phyloP scores from a whole-genome alignment of 2,329 filamentous ascomycete species.

The Lachnellula cervina region DNA sequence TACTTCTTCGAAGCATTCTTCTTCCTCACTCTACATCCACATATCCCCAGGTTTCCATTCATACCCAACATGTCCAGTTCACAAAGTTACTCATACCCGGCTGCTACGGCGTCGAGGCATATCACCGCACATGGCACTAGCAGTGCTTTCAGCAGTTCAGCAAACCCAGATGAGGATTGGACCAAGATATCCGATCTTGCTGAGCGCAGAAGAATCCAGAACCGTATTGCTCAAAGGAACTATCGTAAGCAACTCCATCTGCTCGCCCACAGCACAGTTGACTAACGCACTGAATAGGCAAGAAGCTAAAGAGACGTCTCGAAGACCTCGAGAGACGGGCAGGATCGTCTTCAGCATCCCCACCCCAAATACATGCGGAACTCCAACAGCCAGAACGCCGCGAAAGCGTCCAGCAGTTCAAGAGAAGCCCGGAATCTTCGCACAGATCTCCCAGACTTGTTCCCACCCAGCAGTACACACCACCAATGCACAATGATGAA shows the following conservation, averaged over 20 bases:
- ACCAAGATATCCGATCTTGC: conserved; percentile 98
- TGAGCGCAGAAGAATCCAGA: conserved; percentile 90
- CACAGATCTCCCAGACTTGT: conserved; percentile 37
- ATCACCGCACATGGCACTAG: conserved; percentile 73
- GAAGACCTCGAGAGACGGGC: conserved; percentile 80
- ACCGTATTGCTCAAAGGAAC: conserved; percentile 95
- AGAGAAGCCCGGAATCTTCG: conserved; percentile 27
- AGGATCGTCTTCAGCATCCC: conserved; percentile 54
- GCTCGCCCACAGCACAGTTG: neutral
- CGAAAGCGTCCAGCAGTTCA: conserved; percentile 28
- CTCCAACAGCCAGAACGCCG: conserved; percentile 33
- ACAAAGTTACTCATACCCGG: conserved; percentile 30
- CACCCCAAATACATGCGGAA: conserved; percentile 48
- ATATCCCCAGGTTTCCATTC: conserved; percentile 10
- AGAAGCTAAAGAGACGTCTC: conserved; percentile 86
- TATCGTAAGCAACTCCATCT: conserved; percentile 64
- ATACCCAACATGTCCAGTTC: conserved; percentile 27
- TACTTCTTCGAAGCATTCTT: conserved; percentile 10
- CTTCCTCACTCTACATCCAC: conserved; percentile 6
- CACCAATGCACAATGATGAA: conserved; percentile 56
- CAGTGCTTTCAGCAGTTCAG: conserved; percentile 90
- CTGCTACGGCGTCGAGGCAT: conserved; percentile 45
- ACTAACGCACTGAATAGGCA: conserved; percentile 51
- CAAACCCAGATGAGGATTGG: conserved; percentile 97
- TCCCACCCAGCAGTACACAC: conserved; percentile 52